Evolutionary conservation across 1,139 yeast genomes (phyloP), one percentile per base, ranked within the genome.

Genomic region (Candida glucosophila): DNA sequence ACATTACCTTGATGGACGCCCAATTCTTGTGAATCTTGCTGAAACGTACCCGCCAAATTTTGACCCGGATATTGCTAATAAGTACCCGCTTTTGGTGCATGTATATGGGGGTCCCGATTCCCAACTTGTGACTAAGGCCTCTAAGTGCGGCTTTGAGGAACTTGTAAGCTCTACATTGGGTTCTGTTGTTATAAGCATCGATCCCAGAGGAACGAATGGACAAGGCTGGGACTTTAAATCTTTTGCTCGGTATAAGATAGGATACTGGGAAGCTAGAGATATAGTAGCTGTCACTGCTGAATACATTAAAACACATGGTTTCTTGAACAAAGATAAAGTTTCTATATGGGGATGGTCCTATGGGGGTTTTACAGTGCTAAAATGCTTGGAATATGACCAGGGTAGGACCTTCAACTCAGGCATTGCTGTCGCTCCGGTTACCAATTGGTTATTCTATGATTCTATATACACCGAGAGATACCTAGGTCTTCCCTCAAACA

Each of bases 71-170:
- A n/a, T n/a, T n/a, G 27, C 29, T 4, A 58, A 54, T 30, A 73
- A 77, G 44, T 77, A 88, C 46, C 96, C 97, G 0, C 49, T 90
- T 3, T 52, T 90, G 30, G 94, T 88, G 14, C 76, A 75, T 39
- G 83, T 77, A 4, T 90, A 90, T 48, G 97, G 95, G 4, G 98
- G 97, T 0, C 99, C 99, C 0, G 95, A 94, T 1, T 79, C 95
- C 1, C 90, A 80, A 45, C 67, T 72, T 17, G 79, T 79, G 4
- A 66, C 58, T 23, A 68, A 77, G 29, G 44, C 58, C 20, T 78
- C 67, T 37, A 45, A 50, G 2, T 52, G 77, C 22, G 80, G 73
- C 19, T 83, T 83, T 48, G 81, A 80, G 43, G 79, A 79, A 23
- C 65, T 78, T 6, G 68, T 78, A 1, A 70, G 83, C 9, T 74